Conservation (phyloP, 2,329 filamentous ascomycete species). For the Myriangium duriaei region DNA sequence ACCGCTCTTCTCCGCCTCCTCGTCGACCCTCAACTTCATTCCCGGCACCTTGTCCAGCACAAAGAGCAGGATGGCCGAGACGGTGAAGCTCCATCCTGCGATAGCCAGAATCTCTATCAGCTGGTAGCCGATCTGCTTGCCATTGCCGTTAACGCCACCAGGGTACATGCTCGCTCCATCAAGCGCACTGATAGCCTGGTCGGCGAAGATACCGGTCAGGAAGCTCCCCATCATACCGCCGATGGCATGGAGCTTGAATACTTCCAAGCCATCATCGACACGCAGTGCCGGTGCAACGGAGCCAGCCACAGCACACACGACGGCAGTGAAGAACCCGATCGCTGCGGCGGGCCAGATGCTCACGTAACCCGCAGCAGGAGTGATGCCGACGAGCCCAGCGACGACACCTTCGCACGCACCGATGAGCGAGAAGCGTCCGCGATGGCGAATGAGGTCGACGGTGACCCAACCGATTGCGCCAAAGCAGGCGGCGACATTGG, state of each 20-base stretch:
- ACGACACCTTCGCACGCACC: slow-evolving; percentile 47
- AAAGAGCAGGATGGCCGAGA: slow-evolving; percentile 40
- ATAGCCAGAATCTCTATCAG: slow-evolving; percentile 45
- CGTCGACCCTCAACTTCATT: slow-evolving; percentile 41
- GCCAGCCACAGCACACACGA: slow-evolving; percentile 37
- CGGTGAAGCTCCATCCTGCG: slow-evolving; percentile 39
- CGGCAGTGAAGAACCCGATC: slow-evolving; percentile 44
- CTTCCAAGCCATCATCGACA: slow-evolving; percentile 47
- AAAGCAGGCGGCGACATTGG: slow-evolving; percentile 42
- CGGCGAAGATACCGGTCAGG: slow-evolving; percentile 46
- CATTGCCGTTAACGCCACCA: slow-evolving; percentile 42
- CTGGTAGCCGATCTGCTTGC: slow-evolving; percentile 43
- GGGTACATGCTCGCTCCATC: slow-evolving; percentile 38
- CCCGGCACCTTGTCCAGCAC: slow-evolving; percentile 43
- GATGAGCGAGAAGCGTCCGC: slow-evolving; percentile 42
- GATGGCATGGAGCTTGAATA: slow-evolving; percentile 47
- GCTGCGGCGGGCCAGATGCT: slow-evolving; percentile 41
- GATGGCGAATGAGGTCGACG: slow-evolving; percentile 40
- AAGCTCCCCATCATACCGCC: slow-evolving; percentile 47
- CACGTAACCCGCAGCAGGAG: slow-evolving; percentile 28
- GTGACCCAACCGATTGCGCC: slow-evolving; percentile 43
- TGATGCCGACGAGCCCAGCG: slow-evolving; percentile 43
- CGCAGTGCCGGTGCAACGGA: slow-evolving; percentile 41
- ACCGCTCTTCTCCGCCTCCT: slow-evolving; percentile 44
- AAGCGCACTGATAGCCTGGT: slow-evolving; percentile 34